Percentiles rank a stretch among this genome's conserved stretches.
phyloP scores from a whole-genome alignment of 2,329 filamentous ascomycete genomes.

The Monilinia fructicola region DNA sequence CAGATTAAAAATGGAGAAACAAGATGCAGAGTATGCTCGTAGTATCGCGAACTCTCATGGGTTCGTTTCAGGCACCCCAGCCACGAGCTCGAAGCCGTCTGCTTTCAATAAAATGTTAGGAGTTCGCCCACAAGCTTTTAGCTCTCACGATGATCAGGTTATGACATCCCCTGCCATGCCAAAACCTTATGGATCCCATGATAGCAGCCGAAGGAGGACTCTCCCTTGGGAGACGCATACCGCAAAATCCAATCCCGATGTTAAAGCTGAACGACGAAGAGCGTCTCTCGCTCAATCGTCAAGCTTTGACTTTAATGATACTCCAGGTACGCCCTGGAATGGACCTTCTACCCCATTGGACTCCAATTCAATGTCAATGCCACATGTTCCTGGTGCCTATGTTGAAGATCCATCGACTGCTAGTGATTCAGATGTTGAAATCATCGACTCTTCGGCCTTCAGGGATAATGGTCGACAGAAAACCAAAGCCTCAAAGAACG shows the following conservation, averaged over 20 bases:
- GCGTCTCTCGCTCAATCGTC: neutral
- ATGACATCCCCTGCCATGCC: neutral
- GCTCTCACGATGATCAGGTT: conserved; percentile 13
- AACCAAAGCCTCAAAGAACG: neutral
- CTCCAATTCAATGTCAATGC: conserved; percentile 23
- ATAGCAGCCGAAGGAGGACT: neutral
- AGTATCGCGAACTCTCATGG: conserved; percentile 29
- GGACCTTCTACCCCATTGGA: conserved; percentile 9
- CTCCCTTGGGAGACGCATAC: conserved; percentile 1
- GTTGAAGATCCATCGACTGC: conserved; percentile 28
- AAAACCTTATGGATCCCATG: neutral
- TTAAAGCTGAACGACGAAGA: conserved; percentile 9
- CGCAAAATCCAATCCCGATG: neutral
- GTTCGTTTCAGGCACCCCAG: conserved; percentile 7
- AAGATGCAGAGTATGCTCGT: conserved; percentile 41
- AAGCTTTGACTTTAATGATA: neutral
- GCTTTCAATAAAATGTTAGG: conserved; percentile 38
- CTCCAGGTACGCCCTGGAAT: neutral
- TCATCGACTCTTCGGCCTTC: conserved; percentile 37
- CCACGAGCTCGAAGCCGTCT: conserved; percentile 28
- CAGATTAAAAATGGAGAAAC: conserved; percentile 42
- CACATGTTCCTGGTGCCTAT: conserved; percentile 27
- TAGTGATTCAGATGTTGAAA: conserved; percentile 39
- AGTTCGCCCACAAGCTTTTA: conserved; percentile 25
- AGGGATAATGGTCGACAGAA: conserved; percentile 33